These are phyloP conservation scores for Lactarius indigo DNA, from an alignment of 768 basidiomycete species.

Conservation along the genomic window DNA sequence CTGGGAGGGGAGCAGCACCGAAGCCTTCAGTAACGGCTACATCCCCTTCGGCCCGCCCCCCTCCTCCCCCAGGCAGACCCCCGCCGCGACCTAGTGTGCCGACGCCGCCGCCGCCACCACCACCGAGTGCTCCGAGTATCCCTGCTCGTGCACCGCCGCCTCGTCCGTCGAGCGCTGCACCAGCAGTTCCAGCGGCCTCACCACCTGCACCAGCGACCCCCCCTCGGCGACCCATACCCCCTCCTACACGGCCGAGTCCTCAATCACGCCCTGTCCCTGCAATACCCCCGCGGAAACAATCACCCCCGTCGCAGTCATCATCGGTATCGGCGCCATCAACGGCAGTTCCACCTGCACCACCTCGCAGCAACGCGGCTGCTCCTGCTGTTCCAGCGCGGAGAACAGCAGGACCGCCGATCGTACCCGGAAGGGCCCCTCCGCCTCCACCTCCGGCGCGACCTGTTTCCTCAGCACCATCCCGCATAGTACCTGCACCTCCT, in stretches of 20 bases:
- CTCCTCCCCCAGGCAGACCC: conserved; percentile 30
- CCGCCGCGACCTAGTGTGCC: conserved; percentile 16
- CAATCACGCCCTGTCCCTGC: conserved; percentile 28
- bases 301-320: conserved; percentile 27
- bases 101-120: conserved; percentile 23
- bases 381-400: conserved; percentile 25
- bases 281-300: conserved; percentile 24
- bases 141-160: conserved; percentile 29
- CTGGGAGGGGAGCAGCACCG: conserved; percentile 37
- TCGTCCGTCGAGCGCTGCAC: conserved; percentile 37
- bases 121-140: conserved; percentile 25
- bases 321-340: conserved; percentile 6
- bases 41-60: conserved; percentile 30
- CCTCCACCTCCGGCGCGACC: conserved; percentile 23
- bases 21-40: conserved; percentile 27
- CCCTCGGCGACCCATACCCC: conserved; percentile 37
- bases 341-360: conserved; percentile 20
- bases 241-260: conserved; percentile 34
- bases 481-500: conserved; percentile 13
- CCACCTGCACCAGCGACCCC: conserved; percentile 35
- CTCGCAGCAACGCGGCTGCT: conserved; percentile 6
- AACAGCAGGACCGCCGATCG: conserved; percentile 10
- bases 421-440: conserved; percentile 20
- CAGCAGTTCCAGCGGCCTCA: conserved; percentile 29
- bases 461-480: conserved; percentile 22